A percentile compares a stretch with the other conserved stretches of the same genome.
These are phyloP conservation scores for Halophytophthora polymorphica DNA, from an alignment of 352 stramenopile species.

Conservation along the genomic window DNA sequence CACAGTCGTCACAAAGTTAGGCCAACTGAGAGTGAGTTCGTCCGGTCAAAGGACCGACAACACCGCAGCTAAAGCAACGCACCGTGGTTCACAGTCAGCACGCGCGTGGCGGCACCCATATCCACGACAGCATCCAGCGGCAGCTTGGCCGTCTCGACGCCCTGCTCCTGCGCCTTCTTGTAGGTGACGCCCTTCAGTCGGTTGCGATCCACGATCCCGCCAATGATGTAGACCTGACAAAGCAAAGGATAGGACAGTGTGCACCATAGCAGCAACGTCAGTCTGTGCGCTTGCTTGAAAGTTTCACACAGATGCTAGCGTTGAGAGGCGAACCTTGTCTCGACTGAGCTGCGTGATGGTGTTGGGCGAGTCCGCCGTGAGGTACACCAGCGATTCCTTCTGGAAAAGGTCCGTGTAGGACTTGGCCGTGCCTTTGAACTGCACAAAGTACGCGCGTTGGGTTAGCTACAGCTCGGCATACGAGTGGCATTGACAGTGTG, in stretches of 20 bases:
- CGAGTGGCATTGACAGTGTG: too few species aligned
- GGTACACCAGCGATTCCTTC: conserved; percentile 90
- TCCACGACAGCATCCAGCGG: conserved; percentile 85
- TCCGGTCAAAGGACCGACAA: neutral
- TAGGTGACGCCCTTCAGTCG: conserved; percentile 93
- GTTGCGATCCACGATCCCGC: conserved; percentile 97
- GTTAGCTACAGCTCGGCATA: conserved; percentile 16
- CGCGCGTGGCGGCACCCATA: conserved; percentile 68
- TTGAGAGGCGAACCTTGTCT: conserved; percentile 76
- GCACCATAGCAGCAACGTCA: too few species aligned
- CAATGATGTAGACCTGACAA: conserved; percentile 92
- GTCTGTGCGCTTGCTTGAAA: too few species aligned
- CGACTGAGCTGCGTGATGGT: conserved; percentile 84
- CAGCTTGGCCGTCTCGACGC: conserved; percentile 90
- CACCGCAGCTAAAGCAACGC: neutral
- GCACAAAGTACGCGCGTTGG: conserved; percentile 20
- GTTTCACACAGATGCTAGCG: too few species aligned
- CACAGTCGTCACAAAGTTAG: conserved; percentile 2
- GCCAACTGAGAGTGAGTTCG: too few species aligned
- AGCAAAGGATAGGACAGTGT: neutral
- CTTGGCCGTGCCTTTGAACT: conserved; percentile 58
- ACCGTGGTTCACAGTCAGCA: conserved; percentile 90
- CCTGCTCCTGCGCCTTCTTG: conserved; percentile 86
- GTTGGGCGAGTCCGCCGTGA: conserved; percentile 93
- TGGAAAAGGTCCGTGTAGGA: conserved; percentile 76